Percentiles rank a stretch among this genome's conserved stretches.
These are phyloP conservation scores for Amphicarpaea edgeworthii DNA, from an alignment of 306 rosid species.

Conservation along the genomic window DNA sequence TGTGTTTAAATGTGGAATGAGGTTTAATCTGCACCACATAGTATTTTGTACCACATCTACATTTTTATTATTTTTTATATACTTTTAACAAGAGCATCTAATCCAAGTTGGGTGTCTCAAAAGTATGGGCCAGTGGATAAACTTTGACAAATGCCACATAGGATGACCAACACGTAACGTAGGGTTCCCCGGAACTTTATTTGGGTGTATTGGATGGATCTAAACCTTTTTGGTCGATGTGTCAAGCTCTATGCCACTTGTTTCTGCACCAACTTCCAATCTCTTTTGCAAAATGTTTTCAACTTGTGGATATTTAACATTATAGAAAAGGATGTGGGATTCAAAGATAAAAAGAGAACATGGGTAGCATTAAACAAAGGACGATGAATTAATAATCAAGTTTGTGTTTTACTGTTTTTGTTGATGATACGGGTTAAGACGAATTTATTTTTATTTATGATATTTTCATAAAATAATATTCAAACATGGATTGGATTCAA, in stretches of 20 bases:
- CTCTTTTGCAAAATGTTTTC: background rate
- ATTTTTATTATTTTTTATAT: too few species aligned
- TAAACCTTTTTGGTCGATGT: constrained; percentile 48
- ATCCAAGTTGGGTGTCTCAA: constrained; percentile 48
- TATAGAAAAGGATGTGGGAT: background rate
- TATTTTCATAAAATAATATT: background rate
- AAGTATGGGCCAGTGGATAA: constrained; percentile 67
- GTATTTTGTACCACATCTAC: constrained; percentile 47
- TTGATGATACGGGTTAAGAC: background rate
- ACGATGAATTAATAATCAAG: background rate
- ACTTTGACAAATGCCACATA: constrained; percentile 52
- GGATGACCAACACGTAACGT: constrained; percentile 36
- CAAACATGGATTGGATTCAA: background rate
- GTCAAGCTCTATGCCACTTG: constrained; percentile 50
- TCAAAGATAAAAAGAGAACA: background rate
- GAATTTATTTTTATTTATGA: background rate
- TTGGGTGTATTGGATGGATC: constrained; percentile 47
- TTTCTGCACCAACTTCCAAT: constrained; percentile 2
- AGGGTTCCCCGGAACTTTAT: constrained; percentile 41
- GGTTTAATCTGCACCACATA: constrained; percentile 63
- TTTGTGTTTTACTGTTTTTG: background rate
- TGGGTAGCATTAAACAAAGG: background rate
- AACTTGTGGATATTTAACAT: constrained; percentile 6
- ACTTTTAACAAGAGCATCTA: constrained; percentile 28
- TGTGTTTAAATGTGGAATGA: constrained; percentile 42